Conservation (phyloP, 164 flowering plant genomes). For the Magnolia sinica region DNA sequence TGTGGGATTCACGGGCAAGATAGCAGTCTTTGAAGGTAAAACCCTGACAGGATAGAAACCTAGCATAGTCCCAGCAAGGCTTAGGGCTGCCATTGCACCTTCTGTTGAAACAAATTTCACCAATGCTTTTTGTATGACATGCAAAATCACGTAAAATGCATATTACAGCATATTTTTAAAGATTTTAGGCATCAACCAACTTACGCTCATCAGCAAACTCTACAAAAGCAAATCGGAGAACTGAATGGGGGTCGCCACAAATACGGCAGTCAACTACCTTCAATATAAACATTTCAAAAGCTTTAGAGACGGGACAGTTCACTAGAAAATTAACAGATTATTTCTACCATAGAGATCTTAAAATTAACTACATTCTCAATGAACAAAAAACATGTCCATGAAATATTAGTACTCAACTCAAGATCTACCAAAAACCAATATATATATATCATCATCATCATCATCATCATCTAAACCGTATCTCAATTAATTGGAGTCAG, state of each 20-base stretch:
- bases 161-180: neutral
- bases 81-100: conserved; percentile 84
- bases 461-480: neutral
- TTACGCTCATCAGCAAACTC: conserved; percentile 95
- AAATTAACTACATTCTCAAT: neutral
- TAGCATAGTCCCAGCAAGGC: conserved; percentile 84
- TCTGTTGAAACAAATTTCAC: conserved; percentile 42
- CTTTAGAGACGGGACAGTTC: neutral
- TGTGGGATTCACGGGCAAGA: conserved; percentile 96
- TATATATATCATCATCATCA: too few species aligned
- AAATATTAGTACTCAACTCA: neutral
- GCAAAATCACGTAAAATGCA: neutral
- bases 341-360: neutral
- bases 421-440: neutral
- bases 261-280: conserved; percentile 98
- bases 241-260: conserved; percentile 96
- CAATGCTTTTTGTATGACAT: neutral
- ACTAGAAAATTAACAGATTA: neutral
- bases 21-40: conserved; percentile 97
- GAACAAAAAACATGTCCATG: neutral
- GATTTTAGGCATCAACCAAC: conserved; percentile 10
- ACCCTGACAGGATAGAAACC: conserved; percentile 95
- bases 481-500: neutral
- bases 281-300: conserved; percentile 18
- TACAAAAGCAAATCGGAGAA: conserved; percentile 90